Percentiles rank a stretch among this genome's conserved stretches.
Conservation (phyloP, 768 basidiomycete genomes). For the Gloeopeniophorella convolvens region DNA sequence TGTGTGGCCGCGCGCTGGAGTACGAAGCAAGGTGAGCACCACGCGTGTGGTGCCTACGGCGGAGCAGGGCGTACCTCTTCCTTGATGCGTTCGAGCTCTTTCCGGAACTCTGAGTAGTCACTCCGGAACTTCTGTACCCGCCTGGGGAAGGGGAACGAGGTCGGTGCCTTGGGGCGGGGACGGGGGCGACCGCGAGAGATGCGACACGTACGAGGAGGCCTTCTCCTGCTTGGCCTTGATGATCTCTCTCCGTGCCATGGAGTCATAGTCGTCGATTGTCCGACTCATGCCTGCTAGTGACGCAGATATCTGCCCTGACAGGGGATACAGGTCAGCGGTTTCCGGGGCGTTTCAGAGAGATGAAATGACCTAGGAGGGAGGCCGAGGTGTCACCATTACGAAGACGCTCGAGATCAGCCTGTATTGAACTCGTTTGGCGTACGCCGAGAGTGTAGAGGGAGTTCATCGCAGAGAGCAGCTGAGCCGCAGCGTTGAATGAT, state of each 20-base stretch:
- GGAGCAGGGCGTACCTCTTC: constrained; percentile 35
- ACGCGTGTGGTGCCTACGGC: neutral
- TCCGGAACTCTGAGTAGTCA: constrained; percentile 78
- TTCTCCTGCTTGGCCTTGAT: constrained; percentile 97
- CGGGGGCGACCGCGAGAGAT: neutral
- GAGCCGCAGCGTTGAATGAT: neutral
- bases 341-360: constrained; percentile 25
- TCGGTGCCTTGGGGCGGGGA: constrained; percentile 4
- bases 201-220: constrained; percentile 66
- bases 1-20: constrained; percentile 57
- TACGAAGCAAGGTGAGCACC: too few relatives aligned
- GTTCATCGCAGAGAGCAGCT: constrained; percentile 54
- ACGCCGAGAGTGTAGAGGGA: constrained; percentile 92
- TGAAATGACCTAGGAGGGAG: constrained; percentile 81
- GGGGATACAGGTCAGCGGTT: constrained; percentile 22
- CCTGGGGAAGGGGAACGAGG: too few relatives aligned
- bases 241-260: constrained; percentile 93
- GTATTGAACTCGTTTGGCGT: constrained; percentile 83
- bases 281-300: constrained; percentile 90
- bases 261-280: constrained; percentile 95
- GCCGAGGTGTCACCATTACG: constrained; percentile 75
- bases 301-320: constrained; percentile 93
- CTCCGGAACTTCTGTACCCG: constrained; percentile 87
- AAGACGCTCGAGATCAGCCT: constrained; percentile 80
- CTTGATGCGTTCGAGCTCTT: constrained; percentile 78